A percentile compares a stretch with the other conserved stretches of the same genome.
phyloP scores from a whole-genome alignment of 495 filamentous ascomycete genomes.

The Podospora conica region DNA sequence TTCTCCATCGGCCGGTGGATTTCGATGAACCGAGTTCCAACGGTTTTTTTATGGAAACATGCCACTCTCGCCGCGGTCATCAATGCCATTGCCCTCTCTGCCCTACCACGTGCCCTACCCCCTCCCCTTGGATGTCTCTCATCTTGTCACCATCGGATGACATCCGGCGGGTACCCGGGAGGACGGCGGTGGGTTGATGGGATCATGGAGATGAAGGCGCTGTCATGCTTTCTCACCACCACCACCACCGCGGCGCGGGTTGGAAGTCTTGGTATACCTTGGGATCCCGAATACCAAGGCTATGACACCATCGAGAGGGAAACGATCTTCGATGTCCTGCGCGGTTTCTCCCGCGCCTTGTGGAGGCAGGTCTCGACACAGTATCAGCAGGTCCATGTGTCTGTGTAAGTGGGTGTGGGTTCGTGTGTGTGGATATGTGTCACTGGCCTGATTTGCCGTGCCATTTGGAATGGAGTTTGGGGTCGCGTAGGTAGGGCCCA shows the following conservation, averaged over 20 bases:
- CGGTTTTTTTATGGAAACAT: neutral
- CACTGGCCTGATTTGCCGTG: neutral
- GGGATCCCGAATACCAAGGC: neutral
- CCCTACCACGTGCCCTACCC: neutral
- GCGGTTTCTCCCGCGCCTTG: neutral
- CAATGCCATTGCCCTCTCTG: neutral
- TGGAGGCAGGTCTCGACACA: neutral
- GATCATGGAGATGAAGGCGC: neutral
- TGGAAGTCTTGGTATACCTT: neutral
- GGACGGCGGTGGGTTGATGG: neutral
- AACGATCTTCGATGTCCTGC: neutral
- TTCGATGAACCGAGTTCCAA: neutral
- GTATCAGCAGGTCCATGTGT: neutral
- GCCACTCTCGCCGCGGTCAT: neutral
- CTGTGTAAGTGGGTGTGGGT: neutral
- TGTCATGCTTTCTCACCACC: neutral
- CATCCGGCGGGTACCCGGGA: neutral
- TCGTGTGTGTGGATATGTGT: neutral
- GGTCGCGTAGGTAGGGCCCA: neutral
- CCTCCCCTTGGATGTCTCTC: neutral
- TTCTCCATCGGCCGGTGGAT: neutral
- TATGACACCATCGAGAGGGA: neutral
- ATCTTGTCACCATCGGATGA: neutral
- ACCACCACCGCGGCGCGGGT: neutral
- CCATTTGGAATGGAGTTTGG: neutral